These are phyloP conservation scores for Castanea mollissima DNA, from an alignment of 306 rosid genomes.

Conservation along the genomic window DNA sequence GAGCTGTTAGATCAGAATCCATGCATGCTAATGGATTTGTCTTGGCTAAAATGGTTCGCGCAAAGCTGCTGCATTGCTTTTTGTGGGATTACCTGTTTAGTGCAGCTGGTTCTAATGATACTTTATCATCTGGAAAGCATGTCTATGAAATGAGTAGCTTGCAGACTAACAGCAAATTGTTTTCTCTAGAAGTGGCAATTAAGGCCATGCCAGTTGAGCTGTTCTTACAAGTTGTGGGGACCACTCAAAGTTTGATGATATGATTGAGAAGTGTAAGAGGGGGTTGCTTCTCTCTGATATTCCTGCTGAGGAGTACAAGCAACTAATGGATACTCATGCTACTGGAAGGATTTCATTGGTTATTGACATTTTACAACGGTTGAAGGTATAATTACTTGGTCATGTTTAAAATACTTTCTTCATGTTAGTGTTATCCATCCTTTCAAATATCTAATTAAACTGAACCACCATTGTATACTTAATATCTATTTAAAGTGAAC, in stretches of 20 bases:
- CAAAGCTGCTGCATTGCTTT: conserved; percentile 80
- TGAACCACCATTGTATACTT: neutral
- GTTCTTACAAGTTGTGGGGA: conserved; percentile 90
- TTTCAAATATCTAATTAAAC: conserved; percentile 13
- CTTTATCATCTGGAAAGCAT: conserved; percentile 38
- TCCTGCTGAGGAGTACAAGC: conserved; percentile 58
- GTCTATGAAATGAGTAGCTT: conserved; percentile 43
- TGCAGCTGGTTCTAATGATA: conserved; percentile 34
- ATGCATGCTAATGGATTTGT: conserved; percentile 88
- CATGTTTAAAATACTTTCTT: conserved; percentile 14
- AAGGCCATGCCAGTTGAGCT: conserved; percentile 83
- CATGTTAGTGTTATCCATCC: neutral
- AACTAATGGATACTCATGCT: conserved; percentile 74
- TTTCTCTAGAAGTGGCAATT: conserved; percentile 64
- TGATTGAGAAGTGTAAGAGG: conserved; percentile 86
- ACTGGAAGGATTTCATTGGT: conserved; percentile 80
- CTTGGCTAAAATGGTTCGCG: conserved; percentile 90
- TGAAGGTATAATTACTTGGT: conserved; percentile 62
- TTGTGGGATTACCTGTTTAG: conserved; percentile 69
- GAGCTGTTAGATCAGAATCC: conserved; percentile 57
- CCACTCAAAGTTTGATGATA: conserved; percentile 54
- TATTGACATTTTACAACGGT: conserved; percentile 80
- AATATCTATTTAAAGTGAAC: conserved; percentile 16
- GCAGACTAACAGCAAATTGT: conserved; percentile 57
- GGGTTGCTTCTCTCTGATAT: conserved; percentile 75